A percentile compares a stretch with the other conserved stretches of the same genome.
Evolutionary conservation across 495 filamentous ascomycete species (phyloP).

Genomic region (Aspergillus asperescens): DNA sequence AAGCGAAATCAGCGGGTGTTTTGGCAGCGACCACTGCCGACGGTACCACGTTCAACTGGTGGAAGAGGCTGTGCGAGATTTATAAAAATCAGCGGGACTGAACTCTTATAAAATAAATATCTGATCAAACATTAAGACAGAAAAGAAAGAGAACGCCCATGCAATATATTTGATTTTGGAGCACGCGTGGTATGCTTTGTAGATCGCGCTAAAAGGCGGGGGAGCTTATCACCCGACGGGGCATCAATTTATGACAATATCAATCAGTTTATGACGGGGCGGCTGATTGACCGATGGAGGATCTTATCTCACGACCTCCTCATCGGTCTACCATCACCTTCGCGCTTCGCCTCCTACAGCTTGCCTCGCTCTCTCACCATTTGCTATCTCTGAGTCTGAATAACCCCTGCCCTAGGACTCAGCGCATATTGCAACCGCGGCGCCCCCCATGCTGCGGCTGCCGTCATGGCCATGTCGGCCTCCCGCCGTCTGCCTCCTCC

Average conservation of each 20-base stretch:
- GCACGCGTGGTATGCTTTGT: background rate
- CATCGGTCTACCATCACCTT: background rate
- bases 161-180: background rate
- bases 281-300: background rate
- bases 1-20: background rate
- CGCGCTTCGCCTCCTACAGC: too few relatives aligned
- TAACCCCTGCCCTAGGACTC: background rate
- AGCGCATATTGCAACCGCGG: background rate
- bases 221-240: background rate
- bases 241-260: too few relatives aligned
- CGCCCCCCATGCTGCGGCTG: constrained; percentile 23
- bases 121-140: background rate
- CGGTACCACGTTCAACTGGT: background rate
- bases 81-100: background rate
- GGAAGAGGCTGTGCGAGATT: background rate
- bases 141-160: background rate
- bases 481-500: constrained; percentile 11
- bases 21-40: background rate
- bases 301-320: constrained; percentile 2
- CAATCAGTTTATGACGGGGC: background rate
- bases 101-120: background rate
- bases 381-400: background rate
- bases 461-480: constrained; percentile 16
- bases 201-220: background rate
- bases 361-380: background rate